These are phyloP conservation scores for Erodium moschatum DNA, from an alignment of 441 rosid genomes.

Conservation along the genomic window DNA sequence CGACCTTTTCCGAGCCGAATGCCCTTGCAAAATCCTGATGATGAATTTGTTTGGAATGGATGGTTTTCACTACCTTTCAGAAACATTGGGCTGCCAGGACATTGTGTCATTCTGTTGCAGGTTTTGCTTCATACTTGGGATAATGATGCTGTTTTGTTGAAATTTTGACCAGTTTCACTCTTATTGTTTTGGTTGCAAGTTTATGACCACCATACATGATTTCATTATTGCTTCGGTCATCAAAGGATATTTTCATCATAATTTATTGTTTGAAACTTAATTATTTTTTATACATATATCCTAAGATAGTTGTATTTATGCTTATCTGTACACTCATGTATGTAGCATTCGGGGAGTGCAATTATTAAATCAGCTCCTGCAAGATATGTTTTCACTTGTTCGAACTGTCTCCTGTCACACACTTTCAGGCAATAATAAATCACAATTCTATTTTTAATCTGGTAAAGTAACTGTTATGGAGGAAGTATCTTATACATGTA, in stretches of 20 bases:
- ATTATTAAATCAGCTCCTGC: neutral
- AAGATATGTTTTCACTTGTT: neutral
- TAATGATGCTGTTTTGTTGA: constrained; percentile 23
- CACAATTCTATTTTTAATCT: neutral
- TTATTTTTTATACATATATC: neutral
- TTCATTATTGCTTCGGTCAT: neutral
- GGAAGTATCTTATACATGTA: neutral
- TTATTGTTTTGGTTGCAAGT: constrained; percentile 8
- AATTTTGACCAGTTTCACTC: constrained; percentile 14
- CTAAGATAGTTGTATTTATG: neutral
- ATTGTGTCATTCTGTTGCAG: constrained; percentile 88
- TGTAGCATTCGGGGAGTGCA: neutral
- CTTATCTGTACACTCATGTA: neutral
- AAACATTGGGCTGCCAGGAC: constrained; percentile 54
- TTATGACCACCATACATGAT: constrained; percentile 9
- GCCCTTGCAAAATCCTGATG: constrained; percentile 62
- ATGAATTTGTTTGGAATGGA: constrained; percentile 90
- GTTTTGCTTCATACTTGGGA: constrained; percentile 41
- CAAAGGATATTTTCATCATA: neutral
- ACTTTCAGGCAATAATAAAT: neutral
- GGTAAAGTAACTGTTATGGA: neutral
- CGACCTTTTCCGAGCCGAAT: constrained; percentile 82
- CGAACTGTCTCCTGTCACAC: neutral
- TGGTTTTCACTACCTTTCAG: constrained; percentile 75
- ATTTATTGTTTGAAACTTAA: neutral